phyloP scores from a whole-genome alignment of 805 yeast genomes.

The Wickerhamomyces pijperi region DNA sequence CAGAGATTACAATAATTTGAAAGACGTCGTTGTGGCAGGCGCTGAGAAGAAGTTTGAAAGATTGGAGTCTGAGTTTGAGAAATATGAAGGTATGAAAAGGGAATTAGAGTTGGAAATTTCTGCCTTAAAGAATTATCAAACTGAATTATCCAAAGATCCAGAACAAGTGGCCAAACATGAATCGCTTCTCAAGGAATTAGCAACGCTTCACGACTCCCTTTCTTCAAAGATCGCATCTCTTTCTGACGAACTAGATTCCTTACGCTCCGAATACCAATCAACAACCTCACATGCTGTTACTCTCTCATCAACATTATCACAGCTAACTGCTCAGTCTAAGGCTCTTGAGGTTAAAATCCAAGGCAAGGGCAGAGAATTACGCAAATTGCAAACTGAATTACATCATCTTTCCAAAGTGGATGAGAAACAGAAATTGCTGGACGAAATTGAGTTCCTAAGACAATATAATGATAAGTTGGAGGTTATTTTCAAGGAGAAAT shows the following conservation, averaged over 20 bases:
- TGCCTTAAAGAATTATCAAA: constrained; percentile 6
- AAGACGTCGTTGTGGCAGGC: constrained; percentile 8
- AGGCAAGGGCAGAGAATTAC: constrained; percentile 24
- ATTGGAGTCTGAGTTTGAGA: constrained; percentile 12
- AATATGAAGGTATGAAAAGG: constrained; percentile 5
- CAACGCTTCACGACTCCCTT: constrained; percentile 19
- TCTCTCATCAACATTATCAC: constrained; percentile 19
- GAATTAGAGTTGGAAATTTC: constrained; percentile 2
- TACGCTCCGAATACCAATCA: constrained; percentile 32
- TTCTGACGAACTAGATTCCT: constrained; percentile 1
- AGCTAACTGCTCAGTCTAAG: constrained; percentile 16
- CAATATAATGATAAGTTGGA: constrained; percentile 9
- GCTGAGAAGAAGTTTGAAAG: constrained; percentile 13
- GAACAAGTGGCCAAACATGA: constrained; percentile 34
- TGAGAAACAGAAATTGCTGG: constrained; percentile 3
- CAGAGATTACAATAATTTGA: constrained; percentile 17
- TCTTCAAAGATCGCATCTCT: constrained; percentile 16
- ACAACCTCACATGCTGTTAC: constrained; percentile 38
- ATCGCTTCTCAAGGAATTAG: not conserved
- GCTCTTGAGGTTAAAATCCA: constrained; percentile 19
- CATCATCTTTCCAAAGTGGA: constrained; percentile 1
- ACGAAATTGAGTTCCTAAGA: constrained; percentile 11
- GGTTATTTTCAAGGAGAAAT: constrained; percentile 13
- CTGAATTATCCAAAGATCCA: not conserved
- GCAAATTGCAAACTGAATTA: constrained; percentile 8